Evolutionary conservation across 441 rosid genomes (phyloP).

Genomic region (Biscutella laevigata): DNA sequence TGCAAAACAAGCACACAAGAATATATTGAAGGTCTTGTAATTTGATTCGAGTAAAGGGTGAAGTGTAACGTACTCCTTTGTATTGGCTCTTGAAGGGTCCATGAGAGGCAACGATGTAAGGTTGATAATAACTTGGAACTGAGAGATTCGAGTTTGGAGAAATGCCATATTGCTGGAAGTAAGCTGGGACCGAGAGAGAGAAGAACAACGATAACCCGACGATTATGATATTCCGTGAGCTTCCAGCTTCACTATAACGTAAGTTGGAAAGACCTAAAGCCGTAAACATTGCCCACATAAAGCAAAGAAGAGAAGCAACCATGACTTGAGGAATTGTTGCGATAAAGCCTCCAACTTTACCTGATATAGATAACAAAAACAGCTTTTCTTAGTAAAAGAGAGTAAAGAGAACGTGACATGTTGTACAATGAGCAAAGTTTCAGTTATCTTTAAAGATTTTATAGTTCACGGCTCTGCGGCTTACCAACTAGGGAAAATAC

Average conservation of each 20-base stretch:
- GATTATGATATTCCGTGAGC: constrained; percentile 87
- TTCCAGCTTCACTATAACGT: constrained; percentile 95
- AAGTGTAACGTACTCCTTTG: constrained; percentile 49
- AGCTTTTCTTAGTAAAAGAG: not conserved
- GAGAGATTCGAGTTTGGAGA: constrained; percentile 66
- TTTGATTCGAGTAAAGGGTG: not conserved
- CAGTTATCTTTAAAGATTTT: too few relatives aligned
- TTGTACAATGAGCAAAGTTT: too few relatives aligned
- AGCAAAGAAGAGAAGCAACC: constrained; percentile 92
- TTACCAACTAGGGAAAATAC: constrained; percentile 76
- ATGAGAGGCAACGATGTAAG: constrained; percentile 81
- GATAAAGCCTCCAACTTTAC: constrained; percentile 92
- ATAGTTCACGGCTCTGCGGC: too few relatives aligned
- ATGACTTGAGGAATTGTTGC: constrained; percentile 93
- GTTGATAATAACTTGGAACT: constrained; percentile 78
- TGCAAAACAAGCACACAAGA: constrained; percentile 25
- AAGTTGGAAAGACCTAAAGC: constrained; percentile 91
- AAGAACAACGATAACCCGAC: constrained; percentile 84
- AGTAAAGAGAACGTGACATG: not conserved
- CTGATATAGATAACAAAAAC: constrained; percentile 27
- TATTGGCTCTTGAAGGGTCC: constrained; percentile 66
- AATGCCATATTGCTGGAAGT: constrained; percentile 89
- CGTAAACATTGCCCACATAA: constrained; percentile 96
- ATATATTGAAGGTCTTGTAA: not conserved
- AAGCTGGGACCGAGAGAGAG: constrained; percentile 86